Percentiles rank a stretch among this genome's conserved stretches.
Evolutionary conservation across 768 basidiomycete species (phyloP).

Genomic region (Asterophora lycoperdoides): DNA sequence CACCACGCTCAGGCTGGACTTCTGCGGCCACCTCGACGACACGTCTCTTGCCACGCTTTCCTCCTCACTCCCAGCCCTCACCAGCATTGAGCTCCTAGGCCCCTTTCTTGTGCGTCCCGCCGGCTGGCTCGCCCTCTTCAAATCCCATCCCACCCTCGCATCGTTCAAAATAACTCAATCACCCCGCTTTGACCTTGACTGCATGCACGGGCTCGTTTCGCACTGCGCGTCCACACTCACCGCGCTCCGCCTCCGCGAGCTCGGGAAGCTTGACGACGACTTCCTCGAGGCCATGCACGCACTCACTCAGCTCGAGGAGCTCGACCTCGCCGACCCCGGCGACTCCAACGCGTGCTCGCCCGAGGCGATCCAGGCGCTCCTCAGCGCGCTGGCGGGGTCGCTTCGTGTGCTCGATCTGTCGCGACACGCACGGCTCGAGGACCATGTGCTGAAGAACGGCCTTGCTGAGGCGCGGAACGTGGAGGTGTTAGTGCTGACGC

Average conservation of each 20-base stretch:
- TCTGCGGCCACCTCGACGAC: slow-evolving; percentile 80
- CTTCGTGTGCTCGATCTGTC: slow-evolving; percentile 69
- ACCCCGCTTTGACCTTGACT: slow-evolving; percentile 77
- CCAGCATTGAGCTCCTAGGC: slow-evolving; percentile 74
- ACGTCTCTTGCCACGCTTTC: slow-evolving; percentile 55
- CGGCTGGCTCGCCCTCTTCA: slow-evolving; percentile 76
- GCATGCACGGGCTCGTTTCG: slow-evolving; percentile 56
- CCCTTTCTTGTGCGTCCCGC: slow-evolving; percentile 77
- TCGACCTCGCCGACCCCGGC: slow-evolving; percentile 70
- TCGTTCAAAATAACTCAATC: slow-evolving; percentile 81
- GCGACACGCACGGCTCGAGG: slow-evolving; percentile 58
- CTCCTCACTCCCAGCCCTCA: slow-evolving; percentile 59
- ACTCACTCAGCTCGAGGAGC: slow-evolving; percentile 36
- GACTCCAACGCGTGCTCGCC: slow-evolving; percentile 47
- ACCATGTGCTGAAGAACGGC: slow-evolving; percentile 57
- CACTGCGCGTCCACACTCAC: slow-evolving; percentile 43
- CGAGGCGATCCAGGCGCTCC: slow-evolving; percentile 49
- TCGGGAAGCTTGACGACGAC: slow-evolving; percentile 65
- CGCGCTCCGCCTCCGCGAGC: slow-evolving; percentile 75
- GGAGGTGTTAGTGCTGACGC: slow-evolving; percentile 47
- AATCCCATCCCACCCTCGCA: slow-evolving; percentile 55
- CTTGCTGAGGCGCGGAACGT: slow-evolving; percentile 49
- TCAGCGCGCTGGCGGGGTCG: slow-evolving; percentile 48
- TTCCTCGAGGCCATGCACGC: slow-evolving; percentile 44
- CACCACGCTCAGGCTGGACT: slow-evolving; percentile 72